Evolutionary conservation across 495 filamentous ascomycete genomes (phyloP).

Genomic region (Penicillium roqueforti): DNA sequence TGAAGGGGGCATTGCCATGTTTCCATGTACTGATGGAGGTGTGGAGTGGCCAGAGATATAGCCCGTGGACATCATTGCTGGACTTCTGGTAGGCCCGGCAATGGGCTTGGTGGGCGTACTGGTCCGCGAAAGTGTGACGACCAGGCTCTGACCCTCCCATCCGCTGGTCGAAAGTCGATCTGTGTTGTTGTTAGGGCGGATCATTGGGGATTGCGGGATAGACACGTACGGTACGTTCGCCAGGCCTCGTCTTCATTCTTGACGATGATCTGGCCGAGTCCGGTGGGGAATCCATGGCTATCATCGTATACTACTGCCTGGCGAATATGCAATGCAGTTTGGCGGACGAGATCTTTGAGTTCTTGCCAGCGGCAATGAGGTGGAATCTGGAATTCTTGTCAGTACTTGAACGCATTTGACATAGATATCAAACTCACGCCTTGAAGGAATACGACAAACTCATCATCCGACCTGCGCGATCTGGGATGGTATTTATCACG

Average conservation of each 20-base stretch:
- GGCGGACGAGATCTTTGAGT: slow-evolving; percentile 45
- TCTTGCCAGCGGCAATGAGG: slow-evolving; percentile 49
- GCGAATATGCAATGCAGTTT: slow-evolving; percentile 45
- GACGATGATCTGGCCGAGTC: slow-evolving; percentile 46
- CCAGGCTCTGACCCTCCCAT: slow-evolving; percentile 45
- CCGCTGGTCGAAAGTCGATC: slow-evolving; percentile 42
- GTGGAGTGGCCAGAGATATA: slow-evolving; percentile 37
- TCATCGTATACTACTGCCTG: slow-evolving; percentile 49
- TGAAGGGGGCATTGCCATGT: slow-evolving; percentile 32
- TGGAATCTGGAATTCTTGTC: slow-evolving; percentile 33
- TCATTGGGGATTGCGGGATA: background rate
- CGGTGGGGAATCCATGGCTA: slow-evolving; percentile 42
- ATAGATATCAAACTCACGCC: slow-evolving; percentile 29
- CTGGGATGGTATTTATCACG: slow-evolving; percentile 33
- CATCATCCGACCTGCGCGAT: slow-evolving; percentile 39
- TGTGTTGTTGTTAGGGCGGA: slow-evolving; percentile 17
- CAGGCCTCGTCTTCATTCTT: slow-evolving; percentile 49
- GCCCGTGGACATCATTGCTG: slow-evolving; percentile 25
- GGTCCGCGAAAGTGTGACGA: slow-evolving; percentile 43
- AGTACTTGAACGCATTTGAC: slow-evolving; percentile 1
- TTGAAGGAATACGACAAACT: slow-evolving; percentile 46
- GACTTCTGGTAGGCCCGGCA: slow-evolving; percentile 44
- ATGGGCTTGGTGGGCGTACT: slow-evolving; percentile 42
- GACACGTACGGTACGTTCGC: slow-evolving; percentile 42
- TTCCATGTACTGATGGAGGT: slow-evolving; percentile 30